Evolutionary conservation across 371 early-diverging fungal genomes (phyloP).

Genomic region (Furculomyces boomerangus): DNA sequence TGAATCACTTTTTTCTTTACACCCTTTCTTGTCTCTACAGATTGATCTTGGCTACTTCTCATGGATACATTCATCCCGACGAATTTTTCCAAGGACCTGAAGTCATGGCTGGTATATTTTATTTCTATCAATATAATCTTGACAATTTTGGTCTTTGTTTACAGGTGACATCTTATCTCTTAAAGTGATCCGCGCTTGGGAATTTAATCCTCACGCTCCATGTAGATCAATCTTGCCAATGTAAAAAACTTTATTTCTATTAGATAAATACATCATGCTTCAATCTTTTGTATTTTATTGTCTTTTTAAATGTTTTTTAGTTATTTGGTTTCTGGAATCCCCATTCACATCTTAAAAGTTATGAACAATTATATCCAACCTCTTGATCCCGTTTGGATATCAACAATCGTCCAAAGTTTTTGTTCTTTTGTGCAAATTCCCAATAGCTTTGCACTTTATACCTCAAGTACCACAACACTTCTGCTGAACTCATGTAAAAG

Average conservation of each 20-base stretch:
- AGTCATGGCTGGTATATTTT: background rate
- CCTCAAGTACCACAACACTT: too few relatives aligned
- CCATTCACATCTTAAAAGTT: background rate
- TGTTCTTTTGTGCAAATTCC: too few relatives aligned
- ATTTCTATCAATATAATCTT: background rate
- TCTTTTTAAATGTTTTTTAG: background rate
- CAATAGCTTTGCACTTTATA: too few relatives aligned
- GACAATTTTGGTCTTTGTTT: background rate
- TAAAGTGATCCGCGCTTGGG: background rate
- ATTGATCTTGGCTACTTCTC: background rate
- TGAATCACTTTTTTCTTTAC: background rate
- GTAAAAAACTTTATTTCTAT: constrained; percentile 11
- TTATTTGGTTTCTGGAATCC: background rate
- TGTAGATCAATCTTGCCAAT: constrained; percentile 2
- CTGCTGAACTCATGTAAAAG: too few relatives aligned
- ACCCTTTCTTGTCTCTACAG: background rate
- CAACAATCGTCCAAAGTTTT: too few relatives aligned
- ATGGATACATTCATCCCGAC: background rate
- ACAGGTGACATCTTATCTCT: background rate
- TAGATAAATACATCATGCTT: background rate
- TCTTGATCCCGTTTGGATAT: too few relatives aligned
- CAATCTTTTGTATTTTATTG: background rate
- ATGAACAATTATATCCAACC: background rate
- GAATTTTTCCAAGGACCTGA: constrained; percentile 4
- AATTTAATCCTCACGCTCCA: background rate